Conservation (phyloP, 345 rosid genomes). For the Syzygium aqueum region DNA sequence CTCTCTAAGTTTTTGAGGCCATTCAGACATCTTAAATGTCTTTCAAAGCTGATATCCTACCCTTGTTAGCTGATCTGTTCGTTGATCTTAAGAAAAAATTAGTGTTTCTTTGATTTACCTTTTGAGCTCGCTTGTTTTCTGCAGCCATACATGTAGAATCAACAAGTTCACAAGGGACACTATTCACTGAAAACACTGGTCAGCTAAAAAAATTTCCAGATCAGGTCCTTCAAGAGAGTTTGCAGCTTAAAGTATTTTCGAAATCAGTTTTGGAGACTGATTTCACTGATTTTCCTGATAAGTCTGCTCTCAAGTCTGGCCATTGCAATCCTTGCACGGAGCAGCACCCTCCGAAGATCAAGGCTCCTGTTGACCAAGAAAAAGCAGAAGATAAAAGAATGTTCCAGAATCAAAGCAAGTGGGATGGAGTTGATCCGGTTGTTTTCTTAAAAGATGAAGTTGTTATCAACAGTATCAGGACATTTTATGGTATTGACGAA, state of each 20-base stretch:
- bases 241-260: background rate
- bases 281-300: background rate
- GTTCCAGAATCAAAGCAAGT: conserved; percentile 83
- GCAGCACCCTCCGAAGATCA: conserved; percentile 19
- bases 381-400: conserved; percentile 50
- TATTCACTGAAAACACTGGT: background rate
- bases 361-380: conserved; percentile 17
- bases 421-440: conserved; percentile 94
- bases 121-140: background rate
- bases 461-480: conserved; percentile 52
- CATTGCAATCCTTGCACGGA: conserved; percentile 11
- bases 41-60: background rate
- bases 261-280: background rate
- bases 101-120: background rate
- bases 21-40: background rate
- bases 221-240: background rate
- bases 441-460: conserved; percentile 70
- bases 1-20: background rate
- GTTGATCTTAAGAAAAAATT: background rate
- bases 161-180: background rate
- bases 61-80: background rate
- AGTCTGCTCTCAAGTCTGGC: background rate
- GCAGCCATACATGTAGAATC: background rate
- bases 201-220: background rate
- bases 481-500: conserved; percentile 73